phyloP scores from a whole-genome alignment of 2,329 filamentous ascomycete genomes.

The Epicoccum sorghinum region DNA sequence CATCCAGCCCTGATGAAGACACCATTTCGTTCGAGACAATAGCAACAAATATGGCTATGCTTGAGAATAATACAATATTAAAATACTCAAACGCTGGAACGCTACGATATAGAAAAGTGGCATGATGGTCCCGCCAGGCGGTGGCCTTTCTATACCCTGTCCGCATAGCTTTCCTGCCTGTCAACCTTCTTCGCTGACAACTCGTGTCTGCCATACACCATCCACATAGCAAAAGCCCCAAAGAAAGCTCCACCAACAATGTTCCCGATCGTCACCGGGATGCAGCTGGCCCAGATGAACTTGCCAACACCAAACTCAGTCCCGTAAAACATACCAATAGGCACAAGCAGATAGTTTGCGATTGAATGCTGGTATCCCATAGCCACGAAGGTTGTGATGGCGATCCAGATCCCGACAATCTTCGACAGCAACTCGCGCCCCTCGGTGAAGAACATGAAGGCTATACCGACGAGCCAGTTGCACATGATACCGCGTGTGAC shows the following conservation, averaged over 20 bases:
- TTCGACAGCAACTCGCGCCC: slow-evolving; percentile 10
- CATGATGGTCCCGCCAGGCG: too few relatives aligned
- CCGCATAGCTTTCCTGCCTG: not conserved
- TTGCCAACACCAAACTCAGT: slow-evolving; percentile 11
- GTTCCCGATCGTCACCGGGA: slow-evolving; percentile 13
- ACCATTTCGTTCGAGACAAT: too few relatives aligned
- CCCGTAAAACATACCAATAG: slow-evolving; percentile 17
- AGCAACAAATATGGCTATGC: too few relatives aligned
- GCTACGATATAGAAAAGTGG: too few relatives aligned
- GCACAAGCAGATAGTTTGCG: slow-evolving; percentile 15
- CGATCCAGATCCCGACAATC: slow-evolving; percentile 16
- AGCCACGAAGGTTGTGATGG: slow-evolving; percentile 11
- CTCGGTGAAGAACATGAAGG: slow-evolving; percentile 13
- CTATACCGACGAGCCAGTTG: slow-evolving; percentile 15
- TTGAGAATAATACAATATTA: too few relatives aligned
- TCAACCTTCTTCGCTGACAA: slow-evolving; percentile 3
- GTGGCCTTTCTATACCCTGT: too few relatives aligned
- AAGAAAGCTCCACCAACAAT: slow-evolving; percentile 17
- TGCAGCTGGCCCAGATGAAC: slow-evolving; percentile 18
- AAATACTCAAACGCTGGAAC: too few relatives aligned
- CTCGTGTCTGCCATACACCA: slow-evolving; percentile 15
- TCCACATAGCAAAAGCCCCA: slow-evolving; percentile 14
- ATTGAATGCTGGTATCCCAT: slow-evolving; percentile 18
- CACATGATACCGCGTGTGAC: slow-evolving; percentile 15
- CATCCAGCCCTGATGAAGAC: too few relatives aligned